These are phyloP conservation scores for Myochromella boudieri DNA, from an alignment of 768 basidiomycete species.

Conservation along the genomic window DNA sequence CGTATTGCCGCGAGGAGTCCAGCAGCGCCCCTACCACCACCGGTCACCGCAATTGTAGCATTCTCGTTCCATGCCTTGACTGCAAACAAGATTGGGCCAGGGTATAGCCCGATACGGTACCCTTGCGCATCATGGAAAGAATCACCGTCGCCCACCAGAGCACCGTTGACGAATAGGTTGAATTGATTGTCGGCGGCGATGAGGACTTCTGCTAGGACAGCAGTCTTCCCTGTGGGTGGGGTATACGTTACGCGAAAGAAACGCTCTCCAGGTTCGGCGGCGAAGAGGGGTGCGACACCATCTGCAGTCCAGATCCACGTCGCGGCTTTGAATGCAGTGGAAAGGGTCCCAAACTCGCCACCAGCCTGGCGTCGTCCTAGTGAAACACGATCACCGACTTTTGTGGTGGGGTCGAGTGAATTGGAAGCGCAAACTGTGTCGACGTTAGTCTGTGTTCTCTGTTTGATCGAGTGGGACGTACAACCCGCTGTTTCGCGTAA, in stretches of 20 bases:
- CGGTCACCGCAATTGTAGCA: too few relatives aligned
- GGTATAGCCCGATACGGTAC: constrained; percentile 10
- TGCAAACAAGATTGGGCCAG: constrained; percentile 15
- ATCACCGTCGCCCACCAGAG: constrained; percentile 1
- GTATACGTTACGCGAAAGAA: constrained; percentile 12
- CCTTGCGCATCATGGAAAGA: constrained; percentile 14
- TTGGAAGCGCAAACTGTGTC: too few relatives aligned
- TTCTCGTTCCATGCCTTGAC: constrained; percentile 10
- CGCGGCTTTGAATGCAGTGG: constrained; percentile 5
- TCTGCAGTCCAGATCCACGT: constrained; percentile 17
- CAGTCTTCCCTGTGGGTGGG: too few relatives aligned
- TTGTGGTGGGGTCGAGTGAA: too few relatives aligned
- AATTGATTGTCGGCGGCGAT: constrained; percentile 14
- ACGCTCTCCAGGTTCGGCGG: constrained; percentile 9
- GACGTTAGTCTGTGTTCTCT: too few relatives aligned
- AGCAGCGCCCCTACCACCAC: constrained; percentile 9
- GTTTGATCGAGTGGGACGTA: too few relatives aligned
- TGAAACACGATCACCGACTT: too few relatives aligned
- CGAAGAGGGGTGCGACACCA: not conserved
- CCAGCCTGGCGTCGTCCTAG: too few relatives aligned
- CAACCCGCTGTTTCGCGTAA: too few relatives aligned
- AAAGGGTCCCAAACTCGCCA: too few relatives aligned
- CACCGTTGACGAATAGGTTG: constrained; percentile 9
- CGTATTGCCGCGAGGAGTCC: constrained; percentile 14
- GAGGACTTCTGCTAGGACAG: constrained; percentile 12